Base-by-base conservation (phyloP, 352 stramenopile genomes). In the Phytopythium montanum region DNA sequence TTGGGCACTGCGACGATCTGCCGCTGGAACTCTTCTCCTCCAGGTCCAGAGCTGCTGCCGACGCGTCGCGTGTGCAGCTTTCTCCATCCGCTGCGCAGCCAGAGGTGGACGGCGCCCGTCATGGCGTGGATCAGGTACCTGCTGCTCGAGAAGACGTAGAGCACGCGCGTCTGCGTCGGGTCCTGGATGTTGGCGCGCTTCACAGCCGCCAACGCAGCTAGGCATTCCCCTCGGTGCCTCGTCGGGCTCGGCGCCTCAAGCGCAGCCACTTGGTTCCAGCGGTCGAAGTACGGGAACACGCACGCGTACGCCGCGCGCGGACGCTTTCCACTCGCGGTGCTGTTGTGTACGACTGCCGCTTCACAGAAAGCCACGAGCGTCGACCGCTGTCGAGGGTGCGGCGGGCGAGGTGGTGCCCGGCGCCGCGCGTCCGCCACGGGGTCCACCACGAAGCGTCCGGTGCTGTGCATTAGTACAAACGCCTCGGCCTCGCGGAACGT, bases 401-500 rank as follows among this genome's bases (percentile, higher is more conserved):
- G 48, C 48, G 5, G 14, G 18, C 48, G 26, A 6, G 48, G 48
- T 7, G 48, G 48, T 18, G 48, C 48, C 8, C 28, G 14, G 5
- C 48, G 48, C 16, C 48, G 26, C 48, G 29, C 48, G 1, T 54
- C 48, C 48, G 48, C 48, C 48, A 54, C 48, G 28, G 48, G 48
- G 48, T 54, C 48, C 48, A 54, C 48, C 48, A 6, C 48, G 48
- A 54, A 39, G 14, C 48, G 44, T 9, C n/a, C 42, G 21, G 28
- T 5, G 6, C 48, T 18, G 18, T 54, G 28, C 18, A 8, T 28
- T 8, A 26, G 48, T 18, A 54, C 5, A 8, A 54, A 54, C 18
- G 48, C 48, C 48, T 54, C 48, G 18, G 48, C 48, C 48, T 54
- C 48, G 48, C 48, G 48, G 48, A 54, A 54, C 16, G 48, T 41